Evolutionary conservation across 1,284 basidiomycete genomes (phyloP).

Genomic region (Sanguinoderma infundibulare): DNA sequence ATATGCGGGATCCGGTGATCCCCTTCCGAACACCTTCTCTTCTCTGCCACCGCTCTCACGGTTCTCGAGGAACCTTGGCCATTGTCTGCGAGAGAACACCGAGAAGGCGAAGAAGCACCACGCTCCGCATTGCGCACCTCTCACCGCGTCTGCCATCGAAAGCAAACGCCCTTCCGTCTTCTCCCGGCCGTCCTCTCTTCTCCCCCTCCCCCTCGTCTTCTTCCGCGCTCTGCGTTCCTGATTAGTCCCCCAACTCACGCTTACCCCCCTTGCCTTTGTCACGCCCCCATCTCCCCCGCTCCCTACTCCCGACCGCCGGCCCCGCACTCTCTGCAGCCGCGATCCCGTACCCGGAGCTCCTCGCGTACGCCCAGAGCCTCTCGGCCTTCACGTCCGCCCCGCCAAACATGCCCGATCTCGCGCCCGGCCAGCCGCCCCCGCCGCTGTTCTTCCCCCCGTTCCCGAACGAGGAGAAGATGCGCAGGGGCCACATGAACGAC

Average conservation of each 20-base stretch:
- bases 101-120: slow-evolving; percentile 2
- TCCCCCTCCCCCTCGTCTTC: neutral
- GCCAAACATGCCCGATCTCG: slow-evolving; percentile 78
- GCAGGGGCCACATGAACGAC: slow-evolving; percentile 73
- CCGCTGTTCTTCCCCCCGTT: slow-evolving; percentile 85
- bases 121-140: neutral
- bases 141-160: neutral
- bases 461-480: slow-evolving; percentile 88
- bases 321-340: slow-evolving; percentile 56
- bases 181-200: neutral
- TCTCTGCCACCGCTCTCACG: neutral
- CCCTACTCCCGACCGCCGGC: neutral
- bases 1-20: slow-evolving; percentile 2
- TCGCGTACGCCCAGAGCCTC: slow-evolving; percentile 80
- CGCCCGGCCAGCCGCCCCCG: slow-evolving; percentile 71
- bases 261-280: neutral
- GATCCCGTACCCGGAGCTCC: slow-evolving; percentile 78
- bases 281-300: neutral
- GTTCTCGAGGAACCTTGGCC: slow-evolving; percentile 9
- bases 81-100: neutral
- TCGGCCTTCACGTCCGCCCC: slow-evolving; percentile 85
- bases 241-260: neutral
- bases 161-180: neutral
- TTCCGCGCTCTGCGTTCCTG: neutral
- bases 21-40: neutral